Evolutionary conservation across 805 yeast species (phyloP).

Genomic region (Barnettozyma populi): DNA sequence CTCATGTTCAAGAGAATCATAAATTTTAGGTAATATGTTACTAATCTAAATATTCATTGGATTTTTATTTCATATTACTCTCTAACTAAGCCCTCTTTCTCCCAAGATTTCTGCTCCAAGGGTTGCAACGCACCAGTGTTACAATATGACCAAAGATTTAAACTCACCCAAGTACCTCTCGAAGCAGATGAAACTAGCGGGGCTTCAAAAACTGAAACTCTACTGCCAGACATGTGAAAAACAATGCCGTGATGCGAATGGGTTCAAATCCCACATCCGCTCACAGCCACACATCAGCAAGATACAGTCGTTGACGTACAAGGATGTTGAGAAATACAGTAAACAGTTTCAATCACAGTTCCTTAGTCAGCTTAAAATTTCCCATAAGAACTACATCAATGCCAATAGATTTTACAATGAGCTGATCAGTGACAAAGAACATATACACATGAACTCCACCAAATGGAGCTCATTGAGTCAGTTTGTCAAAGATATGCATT

Average conservation of each 20-base stretch:
- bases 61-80: not conserved
- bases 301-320: slow-evolving; percentile 42
- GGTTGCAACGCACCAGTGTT: not conserved
- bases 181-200: slow-evolving; percentile 73
- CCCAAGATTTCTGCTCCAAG: no score
- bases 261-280: slow-evolving; percentile 82
- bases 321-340: slow-evolving; percentile 55
- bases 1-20: not conserved
- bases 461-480: slow-evolving; percentile 65
- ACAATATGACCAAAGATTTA: slow-evolving; percentile 6
- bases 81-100: no score
- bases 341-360: slow-evolving; percentile 58
- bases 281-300: slow-evolving; percentile 72
- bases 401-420: slow-evolving; percentile 90
- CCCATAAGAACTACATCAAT: slow-evolving; percentile 71
- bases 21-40: not conserved
- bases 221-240: slow-evolving; percentile 90
- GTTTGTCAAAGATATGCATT: slow-evolving; percentile 58
- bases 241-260: slow-evolving; percentile 95
- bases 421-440: slow-evolving; percentile 74
- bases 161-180: slow-evolving; percentile 33
- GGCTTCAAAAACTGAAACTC: slow-evolving; percentile 78
- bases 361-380: slow-evolving; percentile 49
- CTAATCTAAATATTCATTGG: not conserved
- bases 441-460: slow-evolving; percentile 89